Percentiles rank a stretch among this genome's conserved stretches.
Evolutionary conservation across 192 early-diverging fungal genomes (phyloP).

Genomic region (Backusella mclennaniae): DNA sequence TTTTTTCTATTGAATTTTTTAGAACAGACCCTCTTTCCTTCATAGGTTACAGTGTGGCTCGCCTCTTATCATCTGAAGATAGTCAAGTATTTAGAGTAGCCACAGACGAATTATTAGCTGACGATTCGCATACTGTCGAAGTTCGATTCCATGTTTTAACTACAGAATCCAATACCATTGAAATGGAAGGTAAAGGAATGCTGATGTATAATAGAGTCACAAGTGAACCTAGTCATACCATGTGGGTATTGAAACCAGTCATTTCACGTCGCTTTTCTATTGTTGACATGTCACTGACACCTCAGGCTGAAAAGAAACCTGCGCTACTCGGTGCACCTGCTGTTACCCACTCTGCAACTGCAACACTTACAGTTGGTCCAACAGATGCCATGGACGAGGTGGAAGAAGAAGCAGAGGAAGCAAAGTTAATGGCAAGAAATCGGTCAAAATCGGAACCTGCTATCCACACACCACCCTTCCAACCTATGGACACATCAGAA

Average conservation of each 20-base stretch:
- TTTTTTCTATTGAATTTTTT: background rate
- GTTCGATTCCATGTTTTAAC: constrained; percentile 51
- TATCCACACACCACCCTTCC: constrained; percentile 12
- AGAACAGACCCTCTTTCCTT: constrained; percentile 48
- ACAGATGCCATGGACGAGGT: background rate
- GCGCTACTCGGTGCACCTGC: background rate
- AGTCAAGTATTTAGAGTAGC: constrained; percentile 60
- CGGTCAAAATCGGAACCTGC: constrained; percentile 23
- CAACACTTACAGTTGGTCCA: background rate
- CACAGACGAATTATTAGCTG: constrained; percentile 50
- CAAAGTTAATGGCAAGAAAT: background rate
- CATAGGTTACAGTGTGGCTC: constrained; percentile 44
- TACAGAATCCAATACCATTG: constrained; percentile 35
- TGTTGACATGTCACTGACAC: constrained; percentile 16
- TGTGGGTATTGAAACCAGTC: constrained; percentile 79
- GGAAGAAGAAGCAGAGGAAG: background rate
- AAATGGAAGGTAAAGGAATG: constrained; percentile 86
- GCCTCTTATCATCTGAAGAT: constrained; percentile 59
- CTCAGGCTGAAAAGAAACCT: constrained; percentile 2
- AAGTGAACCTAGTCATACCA: constrained; percentile 60
- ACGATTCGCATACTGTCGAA: constrained; percentile 68
- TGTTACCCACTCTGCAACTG: background rate
- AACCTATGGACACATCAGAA: background rate
- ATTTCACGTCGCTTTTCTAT: constrained; percentile 26
- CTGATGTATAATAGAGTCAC: constrained; percentile 70